Conservation (phyloP, 805 yeast genomes). For the Candida sonorensis region DNA sequence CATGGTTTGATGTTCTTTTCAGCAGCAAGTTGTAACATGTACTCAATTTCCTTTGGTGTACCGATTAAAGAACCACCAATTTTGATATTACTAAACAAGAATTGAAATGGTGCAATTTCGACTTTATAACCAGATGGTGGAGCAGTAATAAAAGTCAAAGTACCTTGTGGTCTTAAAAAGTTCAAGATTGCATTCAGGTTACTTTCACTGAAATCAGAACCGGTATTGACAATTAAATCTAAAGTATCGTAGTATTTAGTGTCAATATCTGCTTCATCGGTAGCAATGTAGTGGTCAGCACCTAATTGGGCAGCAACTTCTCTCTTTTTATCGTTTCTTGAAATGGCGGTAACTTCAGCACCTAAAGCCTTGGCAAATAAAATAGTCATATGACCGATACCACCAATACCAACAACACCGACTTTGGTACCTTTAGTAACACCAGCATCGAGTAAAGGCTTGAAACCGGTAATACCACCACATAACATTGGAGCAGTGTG, state of each 20-base stretch:
- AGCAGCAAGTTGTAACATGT: conserved; percentile 43
- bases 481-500: conserved; percentile 49
- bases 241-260: conserved; percentile 26
- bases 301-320: conserved; percentile 44
- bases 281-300: conserved; percentile 48
- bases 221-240: conserved; percentile 45
- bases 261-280: conserved; percentile 41
- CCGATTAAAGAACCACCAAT: conserved; percentile 33
- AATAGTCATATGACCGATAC: conserved; percentile 41
- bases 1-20: conserved; percentile 40
- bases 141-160: neutral
- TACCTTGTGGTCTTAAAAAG: neutral
- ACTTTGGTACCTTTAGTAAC: conserved; percentile 44
- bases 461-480: conserved; percentile 50
- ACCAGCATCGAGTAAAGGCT: conserved; percentile 37
- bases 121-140: conserved; percentile 14
- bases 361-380: conserved; percentile 53
- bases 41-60: conserved; percentile 36
- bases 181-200: conserved; percentile 18
- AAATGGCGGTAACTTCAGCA: conserved; percentile 51
- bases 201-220: conserved; percentile 32
- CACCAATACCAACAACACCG: conserved; percentile 44
- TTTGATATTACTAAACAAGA: neutral
- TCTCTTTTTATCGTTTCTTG: conserved; percentile 44
- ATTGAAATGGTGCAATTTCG: conserved; percentile 22